These are phyloP conservation scores for Kappamyces sp. DNA, from an alignment of 192 early-diverging fungal genomes.

Conservation along the genomic window DNA sequence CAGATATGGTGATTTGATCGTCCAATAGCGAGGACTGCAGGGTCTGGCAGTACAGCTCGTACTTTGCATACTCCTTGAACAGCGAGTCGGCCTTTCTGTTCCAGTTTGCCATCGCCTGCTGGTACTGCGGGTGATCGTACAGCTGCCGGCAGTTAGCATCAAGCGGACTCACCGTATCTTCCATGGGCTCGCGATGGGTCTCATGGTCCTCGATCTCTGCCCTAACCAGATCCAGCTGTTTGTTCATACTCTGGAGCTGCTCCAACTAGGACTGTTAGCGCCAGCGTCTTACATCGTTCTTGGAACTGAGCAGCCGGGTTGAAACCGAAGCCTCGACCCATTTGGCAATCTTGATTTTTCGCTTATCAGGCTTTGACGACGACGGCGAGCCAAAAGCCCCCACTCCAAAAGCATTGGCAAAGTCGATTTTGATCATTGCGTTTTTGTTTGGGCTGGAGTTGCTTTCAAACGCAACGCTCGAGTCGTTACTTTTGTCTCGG, in stretches of 20 bases:
- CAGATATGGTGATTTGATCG: too few species aligned
- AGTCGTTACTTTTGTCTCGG: too few species aligned
- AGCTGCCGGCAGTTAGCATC: conserved; percentile 2
- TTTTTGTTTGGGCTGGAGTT: too few species aligned
- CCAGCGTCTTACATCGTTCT: conserved; percentile 4
- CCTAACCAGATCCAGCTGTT: conserved; percentile 23
- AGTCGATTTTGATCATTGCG: too few species aligned
- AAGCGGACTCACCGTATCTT: conserved; percentile 22
- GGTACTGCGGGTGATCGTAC: conserved; percentile 18
- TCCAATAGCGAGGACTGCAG: conserved; percentile 12
- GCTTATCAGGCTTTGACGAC: conserved; percentile 11
- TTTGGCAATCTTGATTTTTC: conserved; percentile 26
- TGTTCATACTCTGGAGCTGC: conserved; percentile 35
- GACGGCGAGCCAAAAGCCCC: too few species aligned
- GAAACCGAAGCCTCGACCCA: conserved; percentile 32
- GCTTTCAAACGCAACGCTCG: too few species aligned
- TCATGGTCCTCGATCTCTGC: conserved; percentile 41
- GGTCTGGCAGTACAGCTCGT: conserved; percentile 30
- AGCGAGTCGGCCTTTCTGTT: conserved; percentile 35
- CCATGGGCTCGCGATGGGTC: conserved; percentile 27
- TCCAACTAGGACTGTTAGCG: conserved; percentile 10
- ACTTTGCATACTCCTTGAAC: conserved; percentile 38
- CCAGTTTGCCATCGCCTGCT: conserved; percentile 44
- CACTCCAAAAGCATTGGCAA: too few species aligned
- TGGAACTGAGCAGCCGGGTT: conserved; percentile 9